Evolutionary conservation across 2,329 filamentous ascomycete species (phyloP).

Genomic region (Corniculantispora saksenae): DNA sequence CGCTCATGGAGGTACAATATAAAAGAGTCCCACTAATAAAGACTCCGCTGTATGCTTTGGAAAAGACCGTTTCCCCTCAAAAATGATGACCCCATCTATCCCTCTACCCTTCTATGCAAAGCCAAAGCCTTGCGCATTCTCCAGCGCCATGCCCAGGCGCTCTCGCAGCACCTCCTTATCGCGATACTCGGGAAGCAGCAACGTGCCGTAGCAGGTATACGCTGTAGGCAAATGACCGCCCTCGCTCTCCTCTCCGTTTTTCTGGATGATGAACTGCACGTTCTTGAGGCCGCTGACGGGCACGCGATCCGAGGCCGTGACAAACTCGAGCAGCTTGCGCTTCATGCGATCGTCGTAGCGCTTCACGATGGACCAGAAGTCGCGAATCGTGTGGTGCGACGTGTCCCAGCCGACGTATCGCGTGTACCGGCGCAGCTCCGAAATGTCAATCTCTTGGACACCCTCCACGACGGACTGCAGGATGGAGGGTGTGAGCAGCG

Average conservation of each 20-base stretch:
- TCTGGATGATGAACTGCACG: constrained; percentile 81
- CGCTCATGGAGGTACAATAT: constrained; percentile 10
- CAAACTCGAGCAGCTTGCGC: constrained; percentile 82
- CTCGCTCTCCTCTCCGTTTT: constrained; percentile 64
- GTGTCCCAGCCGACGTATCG: constrained; percentile 82
- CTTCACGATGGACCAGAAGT: constrained; percentile 84
- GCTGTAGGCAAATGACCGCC: constrained; percentile 73
- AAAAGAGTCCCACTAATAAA: neutral
- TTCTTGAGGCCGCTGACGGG: constrained; percentile 84
- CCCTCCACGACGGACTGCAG: constrained; percentile 84
- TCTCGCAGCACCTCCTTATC: constrained; percentile 68
- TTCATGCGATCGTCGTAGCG: constrained; percentile 68
- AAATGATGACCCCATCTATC: neutral
- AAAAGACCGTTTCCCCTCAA: neutral
- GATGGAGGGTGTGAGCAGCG: constrained; percentile 68
- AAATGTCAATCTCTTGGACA: constrained; percentile 74
- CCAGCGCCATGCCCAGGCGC: constrained; percentile 80
- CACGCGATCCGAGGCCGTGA: constrained; percentile 88
- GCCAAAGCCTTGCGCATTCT: constrained; percentile 88
- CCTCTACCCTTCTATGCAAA: constrained; percentile 55
- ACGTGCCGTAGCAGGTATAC: constrained; percentile 88
- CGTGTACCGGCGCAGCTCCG: constrained; percentile 68
- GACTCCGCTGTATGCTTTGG: constrained; percentile 12
- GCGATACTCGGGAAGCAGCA: constrained; percentile 82
- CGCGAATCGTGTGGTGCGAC: constrained; percentile 66